phyloP scores from a whole-genome alignment of 2,329 filamentous ascomycete species.

The Trichoderma aggressivum region DNA sequence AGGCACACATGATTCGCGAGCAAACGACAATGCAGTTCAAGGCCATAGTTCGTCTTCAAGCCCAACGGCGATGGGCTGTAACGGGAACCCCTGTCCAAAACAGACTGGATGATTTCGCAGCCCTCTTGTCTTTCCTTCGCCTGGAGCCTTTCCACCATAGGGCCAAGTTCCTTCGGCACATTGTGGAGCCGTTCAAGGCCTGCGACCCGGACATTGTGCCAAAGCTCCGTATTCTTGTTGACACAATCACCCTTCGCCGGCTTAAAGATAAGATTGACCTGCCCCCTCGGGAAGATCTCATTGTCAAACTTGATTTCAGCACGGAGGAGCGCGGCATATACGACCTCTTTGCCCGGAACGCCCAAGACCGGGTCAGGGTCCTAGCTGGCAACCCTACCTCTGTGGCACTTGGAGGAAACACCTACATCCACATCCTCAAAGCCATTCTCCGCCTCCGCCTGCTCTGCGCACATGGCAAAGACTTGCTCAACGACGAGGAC shows the following conservation, averaged over 20 bases:
- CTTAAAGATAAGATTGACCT: constrained; percentile 89
- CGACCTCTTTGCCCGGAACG: constrained; percentile 78
- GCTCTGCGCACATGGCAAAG: constrained; percentile 91
- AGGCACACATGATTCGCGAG: constrained; percentile 92
- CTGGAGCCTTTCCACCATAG: constrained; percentile 81
- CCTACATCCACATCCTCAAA: constrained; percentile 91
- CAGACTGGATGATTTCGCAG: constrained; percentile 81
- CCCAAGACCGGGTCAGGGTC: constrained; percentile 73
- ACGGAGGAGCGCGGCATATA: constrained; percentile 74
- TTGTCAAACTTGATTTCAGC: constrained; percentile 72
- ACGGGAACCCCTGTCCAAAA: constrained; percentile 97
- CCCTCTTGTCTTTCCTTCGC: constrained; percentile 80
- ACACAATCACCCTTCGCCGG: constrained; percentile 89
- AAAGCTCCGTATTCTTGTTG: constrained; percentile 83
- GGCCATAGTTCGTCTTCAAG: constrained; percentile 74
- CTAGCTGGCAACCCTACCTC: constrained; percentile 58
- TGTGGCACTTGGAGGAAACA: constrained; percentile 72
- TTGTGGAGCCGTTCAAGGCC: constrained; percentile 80
- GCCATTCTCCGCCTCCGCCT: constrained; percentile 85
- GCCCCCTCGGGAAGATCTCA: constrained; percentile 67
- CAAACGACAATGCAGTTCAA: constrained; percentile 78
- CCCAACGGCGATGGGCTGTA: constrained; percentile 89
- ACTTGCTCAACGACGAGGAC: constrained; percentile 82
- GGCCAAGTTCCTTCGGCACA: constrained; percentile 71
- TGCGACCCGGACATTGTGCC: constrained; percentile 80